These are phyloP conservation scores for Meredithiella fracta DNA, from an alignment of 2,329 filamentous ascomycete species.

Conservation along the genomic window DNA sequence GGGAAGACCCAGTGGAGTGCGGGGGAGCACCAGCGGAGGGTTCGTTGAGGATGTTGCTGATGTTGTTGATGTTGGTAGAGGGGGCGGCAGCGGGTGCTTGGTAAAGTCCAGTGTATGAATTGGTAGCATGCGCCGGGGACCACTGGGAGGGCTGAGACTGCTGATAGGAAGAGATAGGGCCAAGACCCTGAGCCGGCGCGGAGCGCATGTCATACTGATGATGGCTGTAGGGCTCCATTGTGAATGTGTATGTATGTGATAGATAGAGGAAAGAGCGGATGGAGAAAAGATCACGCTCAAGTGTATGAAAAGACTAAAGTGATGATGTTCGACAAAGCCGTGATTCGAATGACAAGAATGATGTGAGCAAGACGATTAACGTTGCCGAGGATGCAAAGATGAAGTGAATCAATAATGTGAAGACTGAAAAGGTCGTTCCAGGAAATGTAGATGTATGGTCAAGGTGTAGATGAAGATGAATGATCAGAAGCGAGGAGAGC, in stretches of 20 bases:
- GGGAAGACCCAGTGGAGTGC: conserved; percentile 1
- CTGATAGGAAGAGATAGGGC: conserved; percentile 3
- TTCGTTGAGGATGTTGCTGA: conserved; percentile 13
- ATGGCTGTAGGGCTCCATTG: background rate
- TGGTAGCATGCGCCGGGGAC: background rate
- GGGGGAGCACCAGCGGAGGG: background rate
- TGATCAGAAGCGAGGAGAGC: conserved; percentile 1
- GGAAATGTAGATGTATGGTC: background rate
- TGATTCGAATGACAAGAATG: background rate
- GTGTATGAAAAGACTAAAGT: background rate
- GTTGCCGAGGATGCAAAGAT: background rate
- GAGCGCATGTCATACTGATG: conserved; percentile 6
- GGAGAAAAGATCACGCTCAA: background rate
- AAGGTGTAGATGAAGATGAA: background rate
- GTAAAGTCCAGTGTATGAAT: conserved; percentile 7
- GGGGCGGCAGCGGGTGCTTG: conserved; percentile 4
- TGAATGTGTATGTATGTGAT: conserved; percentile 1
- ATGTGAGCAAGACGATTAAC: conserved; percentile 1
- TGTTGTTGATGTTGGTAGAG: conserved; percentile 2
- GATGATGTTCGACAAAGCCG: background rate
- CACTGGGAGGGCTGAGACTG: conserved; percentile 4
- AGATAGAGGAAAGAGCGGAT: background rate
- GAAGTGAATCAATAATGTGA: background rate
- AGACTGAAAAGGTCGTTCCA: background rate
- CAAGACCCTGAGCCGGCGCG: conserved; percentile 2